Evolutionary conservation across 2,329 filamentous ascomycete species (phyloP).

Genomic region (Moelleriella libera): DNA sequence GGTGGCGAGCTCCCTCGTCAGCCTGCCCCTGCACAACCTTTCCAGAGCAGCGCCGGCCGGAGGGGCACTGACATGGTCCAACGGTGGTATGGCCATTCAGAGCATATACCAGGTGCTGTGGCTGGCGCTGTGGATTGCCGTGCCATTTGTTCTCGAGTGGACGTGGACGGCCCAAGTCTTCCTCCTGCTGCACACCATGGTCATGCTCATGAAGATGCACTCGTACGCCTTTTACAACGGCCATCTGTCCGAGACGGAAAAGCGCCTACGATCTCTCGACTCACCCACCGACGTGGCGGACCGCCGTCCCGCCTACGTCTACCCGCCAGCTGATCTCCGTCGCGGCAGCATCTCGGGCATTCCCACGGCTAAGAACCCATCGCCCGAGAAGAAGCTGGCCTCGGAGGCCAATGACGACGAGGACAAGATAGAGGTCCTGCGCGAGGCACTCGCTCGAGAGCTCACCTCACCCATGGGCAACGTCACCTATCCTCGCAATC

Average conservation of each 20-base stretch:
- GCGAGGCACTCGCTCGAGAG: constrained; percentile 80
- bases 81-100: constrained; percentile 68
- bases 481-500: constrained; percentile 79
- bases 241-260: constrained; percentile 77
- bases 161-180: constrained; percentile 97
- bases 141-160: constrained; percentile 80
- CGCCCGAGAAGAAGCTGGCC: constrained; percentile 1
- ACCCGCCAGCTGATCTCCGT: constrained; percentile 46
- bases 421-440: constrained; percentile 48
- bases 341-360: constrained; percentile 24
- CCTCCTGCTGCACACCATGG: constrained; percentile 78
- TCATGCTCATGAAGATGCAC: constrained; percentile 97
- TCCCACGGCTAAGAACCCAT: constrained; percentile 7
- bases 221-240: constrained; percentile 98
- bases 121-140: constrained; percentile 69
- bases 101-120: constrained; percentile 68
- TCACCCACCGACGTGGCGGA: constrained; percentile 46
- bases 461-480: constrained; percentile 82
- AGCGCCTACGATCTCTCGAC: constrained; percentile 68
- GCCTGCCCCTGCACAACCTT: constrained; percentile 58
- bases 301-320: constrained; percentile 59
- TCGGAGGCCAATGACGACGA: constrained; percentile 10
- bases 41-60: constrained; percentile 40
- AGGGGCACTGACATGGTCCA: constrained; percentile 54
- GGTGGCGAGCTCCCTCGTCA: constrained; percentile 61